These are phyloP conservation scores for Citrus australasica DNA, from an alignment of 345 rosid genomes.

Conservation along the genomic window DNA sequence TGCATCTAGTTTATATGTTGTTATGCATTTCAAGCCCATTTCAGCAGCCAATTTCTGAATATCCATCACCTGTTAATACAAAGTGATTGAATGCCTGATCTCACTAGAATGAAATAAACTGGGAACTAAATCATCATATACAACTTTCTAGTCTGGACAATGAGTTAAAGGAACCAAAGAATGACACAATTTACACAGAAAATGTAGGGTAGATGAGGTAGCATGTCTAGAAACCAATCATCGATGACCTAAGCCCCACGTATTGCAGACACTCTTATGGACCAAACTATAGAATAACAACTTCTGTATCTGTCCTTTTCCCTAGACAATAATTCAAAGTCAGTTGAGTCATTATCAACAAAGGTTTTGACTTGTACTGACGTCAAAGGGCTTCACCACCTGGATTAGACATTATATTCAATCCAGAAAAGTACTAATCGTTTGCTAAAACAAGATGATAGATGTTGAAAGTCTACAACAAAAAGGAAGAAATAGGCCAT, in stretches of 20 bases:
- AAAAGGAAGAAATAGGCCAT: not conserved
- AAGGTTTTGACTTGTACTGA: not conserved
- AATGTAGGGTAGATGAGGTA: not conserved
- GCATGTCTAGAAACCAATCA: not conserved
- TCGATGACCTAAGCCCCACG: not conserved
- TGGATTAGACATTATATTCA: not conserved
- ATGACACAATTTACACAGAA: not conserved
- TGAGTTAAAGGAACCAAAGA: not conserved
- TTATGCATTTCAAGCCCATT: conserved; percentile 81
- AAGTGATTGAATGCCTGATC: not conserved
- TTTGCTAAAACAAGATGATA: not conserved
- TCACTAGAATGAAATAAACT: not conserved
- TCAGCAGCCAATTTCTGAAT: conserved; percentile 81
- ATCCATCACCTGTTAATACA: conserved; percentile 54
- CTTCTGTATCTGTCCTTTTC: not conserved
- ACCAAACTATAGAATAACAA: not conserved
- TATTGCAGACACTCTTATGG: not conserved
- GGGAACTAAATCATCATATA: not conserved
- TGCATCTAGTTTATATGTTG: conserved; percentile 77
- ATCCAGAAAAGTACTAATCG: not conserved
- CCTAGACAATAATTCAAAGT: not conserved
- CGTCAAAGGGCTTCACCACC: not conserved
- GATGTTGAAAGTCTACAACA: not conserved
- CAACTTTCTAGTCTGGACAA: not conserved
- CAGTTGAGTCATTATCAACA: not conserved